Base-by-base conservation (phyloP, 441 rosid genomes). In the Monsonia emarginata region DNA sequence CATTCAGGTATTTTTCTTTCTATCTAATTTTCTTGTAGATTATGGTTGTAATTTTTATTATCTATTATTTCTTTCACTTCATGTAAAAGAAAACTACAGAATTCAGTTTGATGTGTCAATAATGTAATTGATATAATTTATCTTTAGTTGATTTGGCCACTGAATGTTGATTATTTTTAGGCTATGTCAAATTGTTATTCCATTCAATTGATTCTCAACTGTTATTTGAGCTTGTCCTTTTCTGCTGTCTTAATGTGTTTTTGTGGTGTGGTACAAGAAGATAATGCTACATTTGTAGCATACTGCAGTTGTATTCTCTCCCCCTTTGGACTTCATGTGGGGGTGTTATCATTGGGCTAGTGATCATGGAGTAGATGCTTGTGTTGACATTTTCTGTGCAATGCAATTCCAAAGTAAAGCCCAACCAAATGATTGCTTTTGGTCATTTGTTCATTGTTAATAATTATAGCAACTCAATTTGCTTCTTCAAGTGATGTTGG, bases 1-100 rank as follows among this genome's bases (percentile, higher is more conserved):
- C 69, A 83, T 94, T 70, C 96, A 94, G 99, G 99, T 91, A 71
- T 69, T 66, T 58, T 65, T 36, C 26, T 36, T 54, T 73, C 8
- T 59, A 10, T 6, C 11, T 31, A 36, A 22, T 46, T 40, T 18
- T 61, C 28, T 57, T 57, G 31, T 57, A 57, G 32, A 24, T 14
- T 14, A 4, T 54, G n/a, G n/a, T n/a, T n/a, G n/a, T n/a, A n/a
- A n/a, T 14, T 21, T 46, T 56, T 2, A 44, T 56, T 32, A 19
- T 56, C 28, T 24, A 60, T 25, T 46, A 25, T 67, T 58, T 54
- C 46, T 34, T 42, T 8, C 50, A 18, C 58, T 40, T 42, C 25
- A 7, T 11, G 48, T 27, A 6, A 61, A 24, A 24, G 11, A 5
- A 14, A 14, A 44, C 19, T 21, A 7, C 2, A 19, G 10, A 25